A percentile compares a stretch with the other conserved stretches of the same genome.
phyloP scores from a whole-genome alignment of 2,329 filamentous ascomycete species.

The Zarea fungicola region DNA sequence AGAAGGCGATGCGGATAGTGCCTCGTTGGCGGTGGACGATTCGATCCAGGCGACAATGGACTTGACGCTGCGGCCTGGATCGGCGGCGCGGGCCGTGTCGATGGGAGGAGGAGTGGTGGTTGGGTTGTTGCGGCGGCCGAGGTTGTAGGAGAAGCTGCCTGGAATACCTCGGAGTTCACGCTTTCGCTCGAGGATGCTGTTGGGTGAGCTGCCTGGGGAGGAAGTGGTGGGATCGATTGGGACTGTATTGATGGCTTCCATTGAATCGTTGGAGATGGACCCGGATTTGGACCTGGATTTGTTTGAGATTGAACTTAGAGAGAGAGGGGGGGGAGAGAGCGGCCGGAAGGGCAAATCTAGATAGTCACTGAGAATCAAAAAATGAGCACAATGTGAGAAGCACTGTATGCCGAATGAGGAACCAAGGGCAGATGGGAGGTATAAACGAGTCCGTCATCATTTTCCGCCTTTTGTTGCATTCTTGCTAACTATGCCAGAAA shows the following conservation, averaged over 20 bases:
- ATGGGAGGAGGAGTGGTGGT: slow-evolving; percentile 8
- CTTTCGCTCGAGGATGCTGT: slow-evolving; percentile 9
- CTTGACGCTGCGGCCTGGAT: slow-evolving; percentile 22
- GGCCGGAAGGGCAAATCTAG: too few species aligned
- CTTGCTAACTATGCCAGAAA: slow-evolving; percentile 12
- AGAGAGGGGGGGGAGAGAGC: too few species aligned
- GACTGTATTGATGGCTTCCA: not conserved
- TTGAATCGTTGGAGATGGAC: too few species aligned
- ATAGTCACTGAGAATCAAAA: too few species aligned
- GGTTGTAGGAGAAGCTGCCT: slow-evolving; percentile 26
- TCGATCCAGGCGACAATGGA: slow-evolving; percentile 30
- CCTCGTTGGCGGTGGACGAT: slow-evolving; percentile 12
- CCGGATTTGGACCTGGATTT: not conserved
- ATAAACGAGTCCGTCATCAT: slow-evolving; percentile 4
- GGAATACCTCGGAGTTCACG: slow-evolving; percentile 18
- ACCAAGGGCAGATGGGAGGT: too few species aligned
- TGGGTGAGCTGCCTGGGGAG: not conserved
- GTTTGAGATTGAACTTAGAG: not conserved
- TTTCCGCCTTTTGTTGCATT: too few species aligned
- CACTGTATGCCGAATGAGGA: too few species aligned
- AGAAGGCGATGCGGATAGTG: not conserved
- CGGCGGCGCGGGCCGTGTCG: not conserved
- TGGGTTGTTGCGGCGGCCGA: slow-evolving; percentile 15
- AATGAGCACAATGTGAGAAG: not conserved
- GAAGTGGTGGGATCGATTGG: not conserved